These are phyloP conservation scores for Fusarium siculi DNA, from an alignment of 2,329 filamentous ascomycete species.

Conservation along the genomic window DNA sequence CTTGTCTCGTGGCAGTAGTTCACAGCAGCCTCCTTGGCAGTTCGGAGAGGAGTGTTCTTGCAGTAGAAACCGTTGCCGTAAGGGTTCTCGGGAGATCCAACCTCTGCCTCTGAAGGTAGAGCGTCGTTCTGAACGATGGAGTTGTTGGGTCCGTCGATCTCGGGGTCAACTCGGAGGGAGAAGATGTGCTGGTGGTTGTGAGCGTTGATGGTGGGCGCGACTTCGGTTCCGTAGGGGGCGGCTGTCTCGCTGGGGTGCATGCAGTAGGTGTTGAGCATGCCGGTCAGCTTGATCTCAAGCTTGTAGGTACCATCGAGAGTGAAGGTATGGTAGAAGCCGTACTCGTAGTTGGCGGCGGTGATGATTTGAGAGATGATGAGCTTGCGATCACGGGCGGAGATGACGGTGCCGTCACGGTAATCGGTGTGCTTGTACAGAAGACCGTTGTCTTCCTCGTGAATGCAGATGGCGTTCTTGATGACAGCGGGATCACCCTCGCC, in stretches of 20 bases:
- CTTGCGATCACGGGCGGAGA: constrained; percentile 67
- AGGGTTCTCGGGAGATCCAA: constrained; percentile 83
- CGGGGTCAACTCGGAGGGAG: constrained; percentile 72
- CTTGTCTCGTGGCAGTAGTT: constrained; percentile 85
- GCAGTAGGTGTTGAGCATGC: constrained; percentile 54
- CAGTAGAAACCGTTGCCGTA: constrained; percentile 93
- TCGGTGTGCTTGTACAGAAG: constrained; percentile 74
- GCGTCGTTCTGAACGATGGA: constrained; percentile 82
- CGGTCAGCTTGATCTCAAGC: constrained; percentile 65
- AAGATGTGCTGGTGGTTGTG: constrained; percentile 80
- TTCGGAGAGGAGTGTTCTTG: constrained; percentile 82
- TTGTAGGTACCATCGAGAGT: constrained; percentile 73
- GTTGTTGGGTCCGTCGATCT: constrained; percentile 70
- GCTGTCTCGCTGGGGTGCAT: constrained; percentile 53
- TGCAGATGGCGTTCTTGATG: constrained; percentile 95
- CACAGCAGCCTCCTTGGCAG: constrained; percentile 72
- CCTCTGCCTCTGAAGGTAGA: constrained; percentile 73
- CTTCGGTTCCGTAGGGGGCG: constrained; percentile 71
- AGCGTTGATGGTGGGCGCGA: constrained; percentile 70
- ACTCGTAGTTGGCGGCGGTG: constrained; percentile 75
- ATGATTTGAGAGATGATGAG: constrained; percentile 73
- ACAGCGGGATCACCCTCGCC: constrained; percentile 78
- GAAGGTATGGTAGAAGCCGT: constrained; percentile 54
- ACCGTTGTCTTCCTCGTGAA: constrained; percentile 71
- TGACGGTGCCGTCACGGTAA: constrained; percentile 67